phyloP scores from a whole-genome alignment of 192 early-diverging fungal species.

The Kappamyces sp. region DNA sequence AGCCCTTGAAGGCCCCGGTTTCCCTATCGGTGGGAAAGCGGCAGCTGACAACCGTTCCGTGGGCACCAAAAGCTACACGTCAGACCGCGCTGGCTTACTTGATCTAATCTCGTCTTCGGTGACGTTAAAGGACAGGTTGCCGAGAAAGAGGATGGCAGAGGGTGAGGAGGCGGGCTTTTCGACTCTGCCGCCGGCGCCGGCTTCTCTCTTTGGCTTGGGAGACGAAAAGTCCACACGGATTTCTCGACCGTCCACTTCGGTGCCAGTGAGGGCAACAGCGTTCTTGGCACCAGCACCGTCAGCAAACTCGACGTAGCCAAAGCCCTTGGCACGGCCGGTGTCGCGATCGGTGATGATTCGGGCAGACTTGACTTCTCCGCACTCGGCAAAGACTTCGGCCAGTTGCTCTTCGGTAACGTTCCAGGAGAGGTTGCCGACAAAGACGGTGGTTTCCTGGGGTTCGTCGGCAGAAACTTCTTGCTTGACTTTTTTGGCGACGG shows the following conservation, averaged over 20 bases:
- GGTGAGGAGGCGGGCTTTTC: slow-evolving; percentile 47
- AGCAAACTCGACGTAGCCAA: slow-evolving; percentile 86
- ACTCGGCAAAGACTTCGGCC: slow-evolving; percentile 52
- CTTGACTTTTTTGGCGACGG: slow-evolving; percentile 50
- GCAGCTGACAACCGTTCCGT: slow-evolving; percentile 54
- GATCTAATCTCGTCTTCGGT: slow-evolving; percentile 55
- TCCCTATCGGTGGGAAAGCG: slow-evolving; percentile 75
- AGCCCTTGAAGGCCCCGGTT: slow-evolving; percentile 65
- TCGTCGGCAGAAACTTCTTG: slow-evolving; percentile 22
- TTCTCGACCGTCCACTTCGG: slow-evolving; percentile 75
- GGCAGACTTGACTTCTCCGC: slow-evolving; percentile 64
- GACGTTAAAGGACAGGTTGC: slow-evolving; percentile 65
- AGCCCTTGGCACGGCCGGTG: slow-evolving; percentile 72
- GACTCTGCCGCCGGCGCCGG: slow-evolving; percentile 21
- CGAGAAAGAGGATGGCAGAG: slow-evolving; percentile 72
- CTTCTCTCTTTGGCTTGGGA: slow-evolving; percentile 39
- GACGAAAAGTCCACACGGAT: slow-evolving; percentile 72
- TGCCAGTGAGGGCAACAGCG: slow-evolving; percentile 60
- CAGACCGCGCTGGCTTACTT: no score
- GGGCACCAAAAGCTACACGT: slow-evolving; percentile 39
- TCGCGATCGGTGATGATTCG: slow-evolving; percentile 73
- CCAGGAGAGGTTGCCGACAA: slow-evolving; percentile 71
- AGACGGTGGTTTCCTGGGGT: slow-evolving; percentile 48
- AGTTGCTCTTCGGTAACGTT: slow-evolving; percentile 63
- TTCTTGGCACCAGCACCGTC: slow-evolving; percentile 55